Percentiles rank a stretch among this genome's conserved stretches.
phyloP scores from a whole-genome alignment of 768 basidiomycete genomes.

The Serendipita sp. region DNA sequence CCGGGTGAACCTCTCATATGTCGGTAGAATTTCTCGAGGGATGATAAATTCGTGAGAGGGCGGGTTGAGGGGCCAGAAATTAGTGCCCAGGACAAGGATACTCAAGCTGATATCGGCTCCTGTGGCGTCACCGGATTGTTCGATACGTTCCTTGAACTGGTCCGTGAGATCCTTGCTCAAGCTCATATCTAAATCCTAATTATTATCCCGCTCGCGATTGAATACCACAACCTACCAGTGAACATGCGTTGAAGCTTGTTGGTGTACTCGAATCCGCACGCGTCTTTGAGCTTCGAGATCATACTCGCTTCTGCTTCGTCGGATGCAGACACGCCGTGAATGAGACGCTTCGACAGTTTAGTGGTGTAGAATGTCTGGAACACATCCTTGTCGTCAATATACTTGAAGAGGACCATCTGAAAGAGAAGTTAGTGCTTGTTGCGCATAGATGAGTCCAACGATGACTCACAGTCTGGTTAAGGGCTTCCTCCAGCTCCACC shows the following conservation, averaged over 20 bases:
- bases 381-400: slow-evolving; percentile 96
- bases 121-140: slow-evolving; percentile 49
- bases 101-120: slow-evolving; percentile 83
- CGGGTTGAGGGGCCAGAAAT: slow-evolving; percentile 86
- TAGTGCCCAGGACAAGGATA: slow-evolving; percentile 86
- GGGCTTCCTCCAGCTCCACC: slow-evolving; percentile 71
- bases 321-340: slow-evolving; percentile 79
- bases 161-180: slow-evolving; percentile 91
- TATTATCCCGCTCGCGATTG: not conserved
- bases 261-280: slow-evolving; percentile 93
- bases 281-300: slow-evolving; percentile 95
- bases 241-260: slow-evolving; percentile 96
- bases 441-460: not conserved
- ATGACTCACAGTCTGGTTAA: slow-evolving; percentile 63
- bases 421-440: not conserved
- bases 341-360: slow-evolving; percentile 81
- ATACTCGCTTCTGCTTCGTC: slow-evolving; percentile 95
- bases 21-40: slow-evolving; percentile 70
- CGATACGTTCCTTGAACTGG: slow-evolving; percentile 86
- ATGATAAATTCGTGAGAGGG: slow-evolving; percentile 77
- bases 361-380: slow-evolving; percentile 98
- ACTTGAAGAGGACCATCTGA: slow-evolving; percentile 96
- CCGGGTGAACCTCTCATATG: slow-evolving; percentile 78
- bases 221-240: slow-evolving; percentile 38
- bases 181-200: slow-evolving; percentile 57